Evolutionary conservation across 495 filamentous ascomycete species (phyloP).

Genomic region (Chaetomidium leptoderma): DNA sequence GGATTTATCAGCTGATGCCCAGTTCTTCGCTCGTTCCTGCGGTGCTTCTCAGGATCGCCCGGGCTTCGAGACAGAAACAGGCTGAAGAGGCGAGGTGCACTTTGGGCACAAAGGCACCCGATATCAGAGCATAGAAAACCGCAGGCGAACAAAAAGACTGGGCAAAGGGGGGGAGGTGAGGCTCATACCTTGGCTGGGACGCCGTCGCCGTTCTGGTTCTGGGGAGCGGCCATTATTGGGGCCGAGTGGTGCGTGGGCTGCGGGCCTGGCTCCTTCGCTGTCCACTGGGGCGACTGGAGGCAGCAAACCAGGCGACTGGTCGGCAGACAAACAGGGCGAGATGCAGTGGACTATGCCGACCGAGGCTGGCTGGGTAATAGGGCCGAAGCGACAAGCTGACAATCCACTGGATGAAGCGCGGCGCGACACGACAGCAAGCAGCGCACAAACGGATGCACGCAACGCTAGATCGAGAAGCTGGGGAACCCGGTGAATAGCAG

Average conservation of each 20-base stretch:
- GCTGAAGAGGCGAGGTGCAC: background rate
- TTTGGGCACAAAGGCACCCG: background rate
- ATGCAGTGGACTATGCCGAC: constrained; percentile 7
- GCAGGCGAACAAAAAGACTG: background rate
- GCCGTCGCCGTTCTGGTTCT: constrained; percentile 28
- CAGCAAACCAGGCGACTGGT: constrained; percentile 1
- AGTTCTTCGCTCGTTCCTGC: background rate
- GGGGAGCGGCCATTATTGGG: constrained; percentile 24
- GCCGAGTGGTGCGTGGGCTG: constrained; percentile 7
- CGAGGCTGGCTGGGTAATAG: constrained; percentile 10
- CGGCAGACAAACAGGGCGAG: constrained; percentile 16
- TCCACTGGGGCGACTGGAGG: constrained; percentile 4
- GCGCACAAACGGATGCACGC: background rate
- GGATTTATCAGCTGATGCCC: background rate
- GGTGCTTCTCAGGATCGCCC: background rate
- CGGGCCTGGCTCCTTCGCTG: constrained; percentile 6
- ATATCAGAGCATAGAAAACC: background rate
- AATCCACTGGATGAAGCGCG: background rate
- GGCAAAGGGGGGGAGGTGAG: constrained; percentile 3
- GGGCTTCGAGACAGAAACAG: background rate
- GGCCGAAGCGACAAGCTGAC: constrained; percentile 13
- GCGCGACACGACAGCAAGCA: constrained; percentile 12
- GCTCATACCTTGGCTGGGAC: constrained; percentile 28
- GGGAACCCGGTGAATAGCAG: background rate
- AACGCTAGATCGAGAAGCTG: constrained; percentile 8